These are phyloP conservation scores for Pinguiococcus pyrenoidosus DNA, from an alignment of 108 stramenopile species.

Conservation along the genomic window DNA sequence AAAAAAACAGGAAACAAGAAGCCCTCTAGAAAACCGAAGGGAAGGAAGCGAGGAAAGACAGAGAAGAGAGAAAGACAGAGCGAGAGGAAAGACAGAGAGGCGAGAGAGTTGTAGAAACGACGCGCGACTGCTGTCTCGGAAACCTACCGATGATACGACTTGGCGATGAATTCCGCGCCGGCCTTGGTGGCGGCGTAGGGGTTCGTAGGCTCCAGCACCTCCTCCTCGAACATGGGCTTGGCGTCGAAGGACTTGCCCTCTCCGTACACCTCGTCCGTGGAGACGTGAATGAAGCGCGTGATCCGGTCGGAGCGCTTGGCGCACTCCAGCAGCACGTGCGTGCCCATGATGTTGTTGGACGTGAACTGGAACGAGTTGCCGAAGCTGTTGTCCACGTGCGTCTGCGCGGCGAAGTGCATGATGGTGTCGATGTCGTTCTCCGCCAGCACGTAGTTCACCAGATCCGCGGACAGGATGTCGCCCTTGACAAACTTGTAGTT, in stretches of 20 bases:
- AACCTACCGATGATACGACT: slow-evolving; percentile 52
- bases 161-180: slow-evolving; percentile 93
- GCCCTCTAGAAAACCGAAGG: too few species aligned
- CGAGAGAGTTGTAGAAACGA: too few species aligned
- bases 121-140: too few species aligned
- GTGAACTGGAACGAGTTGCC: slow-evolving; percentile 98
- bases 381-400: slow-evolving; percentile 91
- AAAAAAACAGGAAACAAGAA: too few species aligned
- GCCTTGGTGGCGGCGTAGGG: slow-evolving; percentile 99
- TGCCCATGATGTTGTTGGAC: slow-evolving; percentile 91
- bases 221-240: slow-evolving; percentile 89
- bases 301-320: slow-evolving; percentile 69
- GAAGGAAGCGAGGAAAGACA: too few species aligned
- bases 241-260: slow-evolving; percentile 75
- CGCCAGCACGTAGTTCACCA: slow-evolving; percentile 76
- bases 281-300: slow-evolving; percentile 86
- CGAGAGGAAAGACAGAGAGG: too few species aligned
- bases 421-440: slow-evolving; percentile 91
- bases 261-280: slow-evolving; percentile 96
- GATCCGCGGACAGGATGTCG: slow-evolving; percentile 78
- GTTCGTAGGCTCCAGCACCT: slow-evolving; percentile 92
- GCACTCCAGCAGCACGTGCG: slow-evolving; percentile 92
- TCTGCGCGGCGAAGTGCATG: slow-evolving; percentile 98
- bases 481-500: slow-evolving; percentile 98
- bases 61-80: slow-evolving; percentile 53